phyloP scores from a whole-genome alignment of 441 rosid genomes.

The Populus hybrid region DNA sequence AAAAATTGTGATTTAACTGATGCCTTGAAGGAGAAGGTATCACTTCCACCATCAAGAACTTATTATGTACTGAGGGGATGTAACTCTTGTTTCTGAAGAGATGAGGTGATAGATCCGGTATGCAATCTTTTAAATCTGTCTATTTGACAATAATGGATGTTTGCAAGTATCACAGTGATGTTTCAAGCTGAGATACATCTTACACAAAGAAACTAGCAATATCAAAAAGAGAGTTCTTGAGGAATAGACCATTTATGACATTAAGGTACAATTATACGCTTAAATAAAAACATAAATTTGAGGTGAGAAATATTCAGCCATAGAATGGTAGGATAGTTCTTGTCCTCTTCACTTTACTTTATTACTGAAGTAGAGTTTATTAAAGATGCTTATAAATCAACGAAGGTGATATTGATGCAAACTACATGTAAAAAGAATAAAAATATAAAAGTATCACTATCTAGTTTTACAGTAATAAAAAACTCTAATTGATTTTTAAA shows the following conservation, averaged over 20 bases:
- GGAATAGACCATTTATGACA: not conserved
- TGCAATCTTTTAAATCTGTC: not conserved
- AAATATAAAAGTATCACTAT: no score
- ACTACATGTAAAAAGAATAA: no score
- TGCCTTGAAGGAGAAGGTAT: not conserved
- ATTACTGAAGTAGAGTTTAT: no score
- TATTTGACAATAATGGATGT: not conserved
- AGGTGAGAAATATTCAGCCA: not conserved
- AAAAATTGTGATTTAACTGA: constrained; percentile 2
- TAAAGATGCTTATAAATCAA: no score
- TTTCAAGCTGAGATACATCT: not conserved
- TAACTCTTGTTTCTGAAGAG: not conserved
- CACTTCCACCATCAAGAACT: not conserved
- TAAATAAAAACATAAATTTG: no score
- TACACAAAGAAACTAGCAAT: not conserved
- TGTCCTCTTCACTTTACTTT: no score
- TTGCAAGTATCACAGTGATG: not conserved
- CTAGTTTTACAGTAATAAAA: no score
- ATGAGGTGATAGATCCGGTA: not conserved
- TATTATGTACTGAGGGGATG: not conserved
- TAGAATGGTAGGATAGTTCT: no score
- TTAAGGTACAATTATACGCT: not conserved
- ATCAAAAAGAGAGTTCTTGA: not conserved
- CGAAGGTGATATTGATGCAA: no score
- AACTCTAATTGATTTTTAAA: no score